Evolutionary conservation across 768 basidiomycete genomes (phyloP), one percentile per base, ranked within the genome.

Genomic region (Podaxis sp.): DNA sequence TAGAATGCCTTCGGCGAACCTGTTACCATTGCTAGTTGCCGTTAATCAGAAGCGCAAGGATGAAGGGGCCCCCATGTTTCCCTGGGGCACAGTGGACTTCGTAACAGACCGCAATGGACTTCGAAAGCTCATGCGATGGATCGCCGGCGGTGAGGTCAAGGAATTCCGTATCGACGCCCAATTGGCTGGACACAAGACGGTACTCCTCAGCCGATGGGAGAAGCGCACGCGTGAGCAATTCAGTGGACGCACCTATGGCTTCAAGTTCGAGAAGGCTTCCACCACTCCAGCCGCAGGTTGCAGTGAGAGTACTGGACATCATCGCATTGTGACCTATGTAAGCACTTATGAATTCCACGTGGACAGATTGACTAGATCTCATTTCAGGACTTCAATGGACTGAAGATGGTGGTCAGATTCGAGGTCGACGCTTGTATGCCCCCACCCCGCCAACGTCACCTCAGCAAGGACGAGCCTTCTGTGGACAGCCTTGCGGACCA

Each of bases 131-230:
- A 67, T 85, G 22, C 77, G 85, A 25, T 89, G 85, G 86, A 76
- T 82, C n/a, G 70, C 68, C 17, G 75, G 73, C 25, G 73, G 72
- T 9, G 68, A 73, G 12, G 65, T 63, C 2, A 73, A 71, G 9
- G 81, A 84, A 58, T 93, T 92, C 68, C 77, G 91, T 19, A 89
- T 93, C 64, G 89, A 93, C 60, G 64, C 85, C 3, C 85, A 92
- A 69, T 75, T 90, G 17, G 80, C 78, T 0, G 88, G 89, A 0
- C 64, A 73, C 24, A 77, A 75, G 59, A 91, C 90, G 0, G 74
- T 89, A 15, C 67, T 93, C 27, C 74, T 91, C 66, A 85, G 83
- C 59, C 76, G 90, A 1, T 88, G 87, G 82, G 81, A 81, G 63
- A 70, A 73, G 63, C 61, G 72, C 11, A 68, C 73, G n/a, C 63